Evolutionary conservation across 371 early-diverging fungal genomes (phyloP), one percentile per base, ranked within the genome.

Genomic region (Mucor irregularis): DNA sequence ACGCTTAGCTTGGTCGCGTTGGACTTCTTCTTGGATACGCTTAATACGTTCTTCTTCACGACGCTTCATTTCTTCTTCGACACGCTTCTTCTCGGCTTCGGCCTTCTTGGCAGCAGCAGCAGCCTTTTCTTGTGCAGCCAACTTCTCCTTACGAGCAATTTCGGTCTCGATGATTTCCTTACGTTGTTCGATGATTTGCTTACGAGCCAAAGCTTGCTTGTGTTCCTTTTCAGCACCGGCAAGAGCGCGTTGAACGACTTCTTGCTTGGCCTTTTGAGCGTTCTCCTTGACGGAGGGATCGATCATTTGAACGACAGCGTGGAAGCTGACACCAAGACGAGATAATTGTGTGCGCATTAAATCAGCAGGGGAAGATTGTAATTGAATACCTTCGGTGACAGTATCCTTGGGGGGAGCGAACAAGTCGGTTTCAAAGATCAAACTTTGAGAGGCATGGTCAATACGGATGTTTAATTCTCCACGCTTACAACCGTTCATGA

Each of bases 401-500:
- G 87, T 78, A 39, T 78, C 83, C 73, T 82, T 83, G 46, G 87
- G 80, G 29, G 90, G 76, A 28, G 91, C 87, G 62, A 84, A 83
- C 44, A 95, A 82, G 56, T 94, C 88, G 24, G 92, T 90, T 68
- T 94, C 94, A 54, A 98, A 97, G 40, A 88, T 89, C 55, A 98
- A 78, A 51, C 91, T 87, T 60, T 89, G 88, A n/a, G 92, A 85
- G 54, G 86, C 83, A 76, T 97, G 95, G 75, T 98, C 93, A 54
- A 98, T 85, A 53, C 96, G 92, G 64, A 98, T 94, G 58, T 87
- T 86, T 58, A 98, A 82, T 71, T 98, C 97, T 34, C 96, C 95
- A 69, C 92, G 92, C 57, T 94, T 90, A 75, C 95, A 94, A 30
- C 96, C 99, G 70, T 92, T 89, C 94, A 98, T 94, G 62, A 98